phyloP scores from a whole-genome alignment of 2,329 filamentous ascomycete species.

The Cordyceps javanica region DNA sequence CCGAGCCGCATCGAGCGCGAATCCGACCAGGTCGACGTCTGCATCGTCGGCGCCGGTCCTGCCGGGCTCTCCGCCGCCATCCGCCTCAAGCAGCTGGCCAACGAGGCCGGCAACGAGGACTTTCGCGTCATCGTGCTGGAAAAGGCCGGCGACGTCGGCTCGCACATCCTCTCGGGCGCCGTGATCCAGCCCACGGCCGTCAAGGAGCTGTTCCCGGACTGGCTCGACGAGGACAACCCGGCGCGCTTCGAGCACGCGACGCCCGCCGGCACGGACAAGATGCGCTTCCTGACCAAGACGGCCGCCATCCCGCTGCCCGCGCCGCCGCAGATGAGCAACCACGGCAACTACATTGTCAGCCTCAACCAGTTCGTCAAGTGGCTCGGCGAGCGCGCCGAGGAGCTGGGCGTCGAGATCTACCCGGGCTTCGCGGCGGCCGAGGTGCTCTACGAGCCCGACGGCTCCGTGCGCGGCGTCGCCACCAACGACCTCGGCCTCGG shows the following conservation, averaged over 20 bases:
- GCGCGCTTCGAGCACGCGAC: constrained; percentile 84
- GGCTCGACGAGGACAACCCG: constrained; percentile 83
- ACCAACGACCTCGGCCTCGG: constrained; percentile 90
- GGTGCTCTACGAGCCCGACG: constrained; percentile 79
- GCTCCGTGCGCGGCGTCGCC: constrained; percentile 86
- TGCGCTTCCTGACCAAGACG: constrained; percentile 88
- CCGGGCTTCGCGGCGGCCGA: constrained; percentile 93
- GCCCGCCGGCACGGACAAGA: constrained; percentile 74
- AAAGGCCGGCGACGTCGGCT: constrained; percentile 91
- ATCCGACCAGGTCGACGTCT: constrained; percentile 90
- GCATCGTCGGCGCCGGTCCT: constrained; percentile 93
- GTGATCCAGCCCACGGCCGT: constrained; percentile 87
- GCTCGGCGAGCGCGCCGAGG: constrained; percentile 94
- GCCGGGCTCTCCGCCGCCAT: constrained; percentile 91
- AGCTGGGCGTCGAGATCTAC: constrained; percentile 92
- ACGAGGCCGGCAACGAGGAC: constrained; percentile 89
- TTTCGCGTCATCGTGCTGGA: constrained; percentile 90
- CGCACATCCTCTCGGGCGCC: constrained; percentile 92
- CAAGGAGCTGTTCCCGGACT: constrained; percentile 87
- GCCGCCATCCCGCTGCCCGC: constrained; percentile 73
- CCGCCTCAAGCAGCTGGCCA: constrained; percentile 89
- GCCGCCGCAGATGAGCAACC: constrained; percentile 96
- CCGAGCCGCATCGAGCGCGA: constrained; percentile 71
- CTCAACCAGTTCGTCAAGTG: constrained; percentile 93
- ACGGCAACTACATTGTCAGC: constrained; percentile 96